Base-by-base conservation (phyloP, 805 yeast genomes). In the Komagataella pastoris region DNA sequence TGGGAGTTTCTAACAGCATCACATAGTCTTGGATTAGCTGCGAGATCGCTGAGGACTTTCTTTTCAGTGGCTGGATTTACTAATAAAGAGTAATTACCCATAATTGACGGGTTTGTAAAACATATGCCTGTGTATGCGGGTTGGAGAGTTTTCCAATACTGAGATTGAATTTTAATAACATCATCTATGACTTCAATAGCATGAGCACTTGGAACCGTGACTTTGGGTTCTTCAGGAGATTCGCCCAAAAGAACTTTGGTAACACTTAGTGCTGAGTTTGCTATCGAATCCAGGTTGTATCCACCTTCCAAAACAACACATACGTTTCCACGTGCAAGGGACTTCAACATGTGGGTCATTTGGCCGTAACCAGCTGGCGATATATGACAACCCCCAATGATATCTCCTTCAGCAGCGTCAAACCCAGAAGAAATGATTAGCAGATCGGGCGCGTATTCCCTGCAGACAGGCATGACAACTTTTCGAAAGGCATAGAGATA, bases 401-500 rank as follows among this genome's bases (percentile, higher is more conserved):
- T 83, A 66, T 93, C 99, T 54, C 98, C 98, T 60, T 88, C 96
- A 1, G 99, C 99, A 18, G 99, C 99, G 69, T 93, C 99, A 60
- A 93, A 93, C 0, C 99, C 99, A 0, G 98, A 83, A 17, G 96
- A 87, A 36, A 93, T 82, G 43, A 93, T 88, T 3, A 90, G 91
- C 56, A 93, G 73, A 68, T 93, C 99, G 0, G 99, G 97, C 61
- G 83, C 82, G 60, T 84, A 93, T 64, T 93, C 99, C 53, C 81
- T 68, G 51, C 93, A 84, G 49, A 89, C 80, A 0, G 99, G 99
- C 79, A 93, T 77, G 10, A 93, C 77, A 17, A 91, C 82, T 59
- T 81, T 81, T 57, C 81, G 78, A 66, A 93, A 90, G 0, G 98
- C 97, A 65, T 90, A 86, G 48, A 91, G 75, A 66, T 93, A 93